Percentiles rank a stretch among this genome's conserved stretches.
Conservation (phyloP, 2,329 filamentous ascomycete species). For the Fusarium mundagurra region DNA sequence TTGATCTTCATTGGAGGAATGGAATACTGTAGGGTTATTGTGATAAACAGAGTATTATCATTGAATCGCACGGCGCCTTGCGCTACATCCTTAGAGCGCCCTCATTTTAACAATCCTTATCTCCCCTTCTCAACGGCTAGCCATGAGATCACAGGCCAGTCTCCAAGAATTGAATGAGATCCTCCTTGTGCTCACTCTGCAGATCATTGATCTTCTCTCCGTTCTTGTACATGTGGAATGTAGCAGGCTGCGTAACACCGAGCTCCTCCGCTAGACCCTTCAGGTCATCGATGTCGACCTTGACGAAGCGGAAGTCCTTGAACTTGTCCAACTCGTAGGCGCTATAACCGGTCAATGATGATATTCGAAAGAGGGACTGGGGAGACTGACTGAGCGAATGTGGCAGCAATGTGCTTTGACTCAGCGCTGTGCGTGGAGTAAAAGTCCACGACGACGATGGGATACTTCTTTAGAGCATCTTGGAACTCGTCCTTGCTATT, state of each 20-base stretch:
- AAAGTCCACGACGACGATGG: constrained; percentile 26
- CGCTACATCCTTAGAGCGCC: accelerated
- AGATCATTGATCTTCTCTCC: constrained; percentile 23
- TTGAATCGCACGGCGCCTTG: background rate
- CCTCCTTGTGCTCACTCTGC: constrained; percentile 10
- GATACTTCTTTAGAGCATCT: constrained; percentile 16
- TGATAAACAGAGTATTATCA: accelerated
- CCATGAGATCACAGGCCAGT: background rate
- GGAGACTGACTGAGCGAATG: constrained; percentile 18
- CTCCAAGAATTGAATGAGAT: constrained; percentile 19
- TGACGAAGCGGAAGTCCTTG: constrained; percentile 31
- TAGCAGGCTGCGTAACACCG: constrained; percentile 1
- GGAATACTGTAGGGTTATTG: accelerated
- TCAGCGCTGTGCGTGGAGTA: constrained; percentile 18
- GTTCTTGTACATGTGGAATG: constrained; percentile 26
- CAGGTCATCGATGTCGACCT: constrained; percentile 29
- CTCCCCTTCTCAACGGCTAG: accelerated
- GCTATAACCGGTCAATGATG: background rate
- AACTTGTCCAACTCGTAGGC: constrained; percentile 27
- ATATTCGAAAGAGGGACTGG: accelerated
- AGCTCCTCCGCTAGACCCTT: constrained; percentile 7
- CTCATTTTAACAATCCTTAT: background rate
- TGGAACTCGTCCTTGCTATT: constrained; percentile 27
- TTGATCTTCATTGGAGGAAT: accelerated
- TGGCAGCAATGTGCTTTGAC: constrained; percentile 23